Percentiles rank a stretch among this genome's conserved stretches.
These are phyloP conservation scores for Pichia inconspicua DNA, from an alignment of 1,139 yeast genomes.

Conservation along the genomic window DNA sequence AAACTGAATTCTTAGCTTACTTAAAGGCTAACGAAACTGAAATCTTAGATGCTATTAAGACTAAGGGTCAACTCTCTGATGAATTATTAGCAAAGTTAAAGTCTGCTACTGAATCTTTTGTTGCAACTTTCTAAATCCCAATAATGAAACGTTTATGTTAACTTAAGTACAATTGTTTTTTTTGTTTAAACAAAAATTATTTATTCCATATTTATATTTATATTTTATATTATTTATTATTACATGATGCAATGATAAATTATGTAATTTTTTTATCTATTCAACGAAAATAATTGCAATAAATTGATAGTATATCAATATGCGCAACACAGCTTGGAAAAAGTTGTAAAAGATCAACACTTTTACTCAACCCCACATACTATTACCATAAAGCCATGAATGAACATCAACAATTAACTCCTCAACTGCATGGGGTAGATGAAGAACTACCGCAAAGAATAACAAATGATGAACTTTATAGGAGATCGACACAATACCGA, in stretches of 20 bases:
- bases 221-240: slow-evolving; percentile 8
- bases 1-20: slow-evolving; percentile 83
- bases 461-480: slow-evolving; percentile 74
- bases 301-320: too few relatives aligned
- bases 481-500: slow-evolving; percentile 78
- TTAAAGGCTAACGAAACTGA: slow-evolving; percentile 86
- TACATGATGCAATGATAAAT: slow-evolving; percentile 16
- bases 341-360: too few relatives aligned
- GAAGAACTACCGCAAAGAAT: slow-evolving; percentile 27
- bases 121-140: slow-evolving; percentile 62
- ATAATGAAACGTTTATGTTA: slow-evolving; percentile 14
- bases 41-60: slow-evolving; percentile 75
- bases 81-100: slow-evolving; percentile 83
- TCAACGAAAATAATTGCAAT: too few relatives aligned
- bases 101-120: slow-evolving; percentile 85
- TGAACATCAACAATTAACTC: slow-evolving; percentile 4
- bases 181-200: slow-evolving; percentile 12
- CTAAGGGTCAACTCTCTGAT: slow-evolving; percentile 84
- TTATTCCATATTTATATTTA: slow-evolving; percentile 17
- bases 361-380: too few relatives aligned
- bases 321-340: too few relatives aligned
- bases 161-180: slow-evolving; percentile 13
- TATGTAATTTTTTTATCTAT: too few relatives aligned
- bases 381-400: not conserved
- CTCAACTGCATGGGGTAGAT: slow-evolving; percentile 10